These are phyloP conservation scores for Auricularia auricula-judae DNA, from an alignment of 768 basidiomycete genomes.

Conservation along the genomic window DNA sequence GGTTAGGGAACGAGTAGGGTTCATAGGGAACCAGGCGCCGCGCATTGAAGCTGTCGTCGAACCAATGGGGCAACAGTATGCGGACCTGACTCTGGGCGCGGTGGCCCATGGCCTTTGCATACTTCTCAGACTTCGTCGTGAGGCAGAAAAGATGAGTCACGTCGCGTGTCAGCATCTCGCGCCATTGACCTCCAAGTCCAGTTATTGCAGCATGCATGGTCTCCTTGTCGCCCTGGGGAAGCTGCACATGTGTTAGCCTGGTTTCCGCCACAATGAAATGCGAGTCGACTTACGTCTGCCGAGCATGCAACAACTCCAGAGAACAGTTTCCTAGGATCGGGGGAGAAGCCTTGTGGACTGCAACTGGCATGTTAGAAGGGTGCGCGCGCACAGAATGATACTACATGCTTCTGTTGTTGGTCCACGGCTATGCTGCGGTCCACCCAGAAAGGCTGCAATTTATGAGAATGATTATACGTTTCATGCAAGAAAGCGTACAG, in stretches of 20 bases:
- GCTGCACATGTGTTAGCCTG: conserved; percentile 21
- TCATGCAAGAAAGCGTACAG: conserved; percentile 18
- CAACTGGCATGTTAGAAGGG: conserved; percentile 1
- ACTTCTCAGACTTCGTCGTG: conserved; percentile 38
- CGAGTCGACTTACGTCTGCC: conserved; percentile 39
- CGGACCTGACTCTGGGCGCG: conserved; percentile 47
- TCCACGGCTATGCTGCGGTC: conserved; percentile 51
- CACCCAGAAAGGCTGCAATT: conserved; percentile 50
- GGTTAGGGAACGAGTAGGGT: conserved; percentile 11
- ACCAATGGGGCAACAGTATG: conserved; percentile 86
- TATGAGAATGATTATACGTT: conserved; percentile 1
- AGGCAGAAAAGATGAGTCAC: conserved; percentile 80
- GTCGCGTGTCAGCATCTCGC: conserved; percentile 64
- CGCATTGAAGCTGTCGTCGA: conserved; percentile 49
- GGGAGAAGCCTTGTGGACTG: conserved; percentile 55
- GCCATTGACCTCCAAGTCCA: conserved; percentile 75
- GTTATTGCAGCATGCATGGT: conserved; percentile 62
- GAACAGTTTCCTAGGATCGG: conserved; percentile 69
- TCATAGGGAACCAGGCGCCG: conserved; percentile 13
- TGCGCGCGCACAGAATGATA: background rate
- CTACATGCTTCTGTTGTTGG: conserved; percentile 42
- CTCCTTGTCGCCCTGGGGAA: conserved; percentile 56
- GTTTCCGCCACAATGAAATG: background rate
- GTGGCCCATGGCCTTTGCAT: conserved; percentile 39
- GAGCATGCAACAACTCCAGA: conserved; percentile 72